A percentile compares a stretch with the other conserved stretches of the same genome.
phyloP scores from a whole-genome alignment of 768 basidiomycete genomes.

The Rickenella mellea region DNA sequence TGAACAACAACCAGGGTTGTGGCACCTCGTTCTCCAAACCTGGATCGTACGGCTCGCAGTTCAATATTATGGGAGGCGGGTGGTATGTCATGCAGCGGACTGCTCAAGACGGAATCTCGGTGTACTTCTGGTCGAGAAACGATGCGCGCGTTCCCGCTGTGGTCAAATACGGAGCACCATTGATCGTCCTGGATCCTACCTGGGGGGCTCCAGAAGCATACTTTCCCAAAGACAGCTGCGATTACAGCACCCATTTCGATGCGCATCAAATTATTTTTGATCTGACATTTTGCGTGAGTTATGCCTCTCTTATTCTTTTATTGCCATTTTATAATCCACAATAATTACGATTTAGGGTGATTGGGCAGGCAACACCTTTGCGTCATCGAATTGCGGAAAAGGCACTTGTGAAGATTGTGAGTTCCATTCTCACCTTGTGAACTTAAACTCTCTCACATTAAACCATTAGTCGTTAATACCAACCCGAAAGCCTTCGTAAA shows the following conservation, averaged over 20 bases:
- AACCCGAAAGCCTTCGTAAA: slow-evolving; percentile 48
- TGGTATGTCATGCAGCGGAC: slow-evolving; percentile 25
- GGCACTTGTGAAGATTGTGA: neutral
- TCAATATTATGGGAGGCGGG: slow-evolving; percentile 29
- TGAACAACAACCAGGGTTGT: slow-evolving; percentile 21
- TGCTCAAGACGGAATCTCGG: slow-evolving; percentile 30
- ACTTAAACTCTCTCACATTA: neutral
- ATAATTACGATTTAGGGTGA: slow-evolving; percentile 35
- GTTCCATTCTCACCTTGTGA: neutral
- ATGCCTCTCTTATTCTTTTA: neutral
- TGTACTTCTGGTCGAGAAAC: slow-evolving; percentile 56
- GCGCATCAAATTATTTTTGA: slow-evolving; percentile 48
- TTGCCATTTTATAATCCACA: neutral
- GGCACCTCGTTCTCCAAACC: slow-evolving; percentile 16
- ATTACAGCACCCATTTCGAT: slow-evolving; percentile 43
- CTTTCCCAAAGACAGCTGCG: slow-evolving; percentile 41
- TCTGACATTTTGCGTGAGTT: slow-evolving; percentile 50
- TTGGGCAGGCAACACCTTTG: slow-evolving; percentile 38
- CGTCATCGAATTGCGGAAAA: slow-evolving; percentile 26
- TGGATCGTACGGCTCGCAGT: slow-evolving; percentile 24
- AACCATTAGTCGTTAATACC: slow-evolving; percentile 40
- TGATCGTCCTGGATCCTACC: slow-evolving; percentile 32
- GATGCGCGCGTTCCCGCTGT: slow-evolving; percentile 33
- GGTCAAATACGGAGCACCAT: slow-evolving; percentile 27
- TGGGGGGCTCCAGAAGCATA: slow-evolving; percentile 42